A percentile compares a stretch with the other conserved stretches of the same genome.
Evolutionary conservation across 2,329 filamentous ascomycete genomes (phyloP).

Genomic region (Ceratocystis eucalypticola): DNA sequence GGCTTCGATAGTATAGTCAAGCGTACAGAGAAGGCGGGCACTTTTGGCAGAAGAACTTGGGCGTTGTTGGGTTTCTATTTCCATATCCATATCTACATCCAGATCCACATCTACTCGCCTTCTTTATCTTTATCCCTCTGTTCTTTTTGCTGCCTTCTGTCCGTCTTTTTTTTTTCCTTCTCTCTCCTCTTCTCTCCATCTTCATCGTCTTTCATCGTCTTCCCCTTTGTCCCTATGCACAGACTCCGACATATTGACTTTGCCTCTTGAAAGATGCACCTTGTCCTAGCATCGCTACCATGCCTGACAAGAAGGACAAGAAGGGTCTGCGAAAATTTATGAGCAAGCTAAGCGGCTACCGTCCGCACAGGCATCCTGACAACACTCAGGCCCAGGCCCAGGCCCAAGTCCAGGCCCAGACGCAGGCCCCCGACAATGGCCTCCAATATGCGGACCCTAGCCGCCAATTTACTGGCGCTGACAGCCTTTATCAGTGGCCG

Average conservation of each 20-base stretch:
- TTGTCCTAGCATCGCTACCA: neutral
- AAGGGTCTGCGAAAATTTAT: constrained; percentile 6
- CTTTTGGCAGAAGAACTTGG: constrained; percentile 1
- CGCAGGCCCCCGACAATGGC: neutral
- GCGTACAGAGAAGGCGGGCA: neutral
- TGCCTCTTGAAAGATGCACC: constrained; percentile 7
- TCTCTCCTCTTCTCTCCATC: neutral
- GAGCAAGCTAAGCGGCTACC: neutral
- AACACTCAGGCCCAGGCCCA: neutral
- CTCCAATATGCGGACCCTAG: neutral
- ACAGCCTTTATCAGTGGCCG: neutral
- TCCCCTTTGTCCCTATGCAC: neutral
- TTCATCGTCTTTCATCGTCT: neutral
- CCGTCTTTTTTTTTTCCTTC: neutral
- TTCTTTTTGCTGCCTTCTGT: neutral
- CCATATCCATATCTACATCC: too few relatives aligned
- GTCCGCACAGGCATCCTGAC: neutral
- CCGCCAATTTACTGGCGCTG: neutral
- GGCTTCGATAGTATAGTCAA: neutral
- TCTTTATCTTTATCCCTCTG: neutral
- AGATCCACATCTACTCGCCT: neutral
- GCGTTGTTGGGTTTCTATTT: neutral
- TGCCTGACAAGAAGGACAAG: constrained; percentile 13
- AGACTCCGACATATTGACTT: neutral
- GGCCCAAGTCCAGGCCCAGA: neutral